Evolutionary conservation across 306 rosid species (phyloP).

Genomic region (Cucurbita pepo): DNA sequence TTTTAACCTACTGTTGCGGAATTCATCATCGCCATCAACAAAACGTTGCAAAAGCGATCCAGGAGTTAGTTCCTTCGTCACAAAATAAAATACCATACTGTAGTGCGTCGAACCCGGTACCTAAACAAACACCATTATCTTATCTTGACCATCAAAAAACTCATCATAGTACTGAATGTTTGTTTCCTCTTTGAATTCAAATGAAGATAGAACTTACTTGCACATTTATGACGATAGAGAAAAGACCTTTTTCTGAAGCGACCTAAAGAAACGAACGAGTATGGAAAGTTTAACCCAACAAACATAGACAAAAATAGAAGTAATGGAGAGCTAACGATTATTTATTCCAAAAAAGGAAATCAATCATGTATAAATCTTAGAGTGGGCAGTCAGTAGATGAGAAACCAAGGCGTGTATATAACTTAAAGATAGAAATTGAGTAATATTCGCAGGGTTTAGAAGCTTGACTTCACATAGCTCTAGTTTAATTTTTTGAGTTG

Average conservation of each 20-base stretch:
- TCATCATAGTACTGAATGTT: neutral
- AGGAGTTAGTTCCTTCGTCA: constrained; percentile 59
- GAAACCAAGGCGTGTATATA: neutral
- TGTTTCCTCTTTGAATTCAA: constrained; percentile 1
- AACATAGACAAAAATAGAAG: neutral
- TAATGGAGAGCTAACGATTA: neutral
- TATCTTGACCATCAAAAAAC: constrained; percentile 18
- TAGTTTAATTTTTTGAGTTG: neutral
- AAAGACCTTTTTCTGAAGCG: constrained; percentile 86
- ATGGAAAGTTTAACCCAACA: neutral
- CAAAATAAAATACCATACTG: constrained; percentile 96
- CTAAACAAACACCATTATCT: constrained; percentile 23
- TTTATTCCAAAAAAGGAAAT: neutral
- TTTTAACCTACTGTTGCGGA: constrained; percentile 90
- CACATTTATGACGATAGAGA: constrained; percentile 64
- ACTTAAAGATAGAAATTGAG: neutral
- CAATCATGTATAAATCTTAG: neutral
- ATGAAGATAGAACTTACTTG: constrained; percentile 51
- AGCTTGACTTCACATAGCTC: too few relatives aligned
- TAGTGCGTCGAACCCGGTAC: constrained; percentile 92
- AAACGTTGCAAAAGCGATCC: constrained; percentile 92
- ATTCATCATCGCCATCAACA: constrained; percentile 96
- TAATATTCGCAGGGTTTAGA: neutral
- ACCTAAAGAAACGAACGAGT: constrained; percentile 33
- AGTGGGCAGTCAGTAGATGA: neutral